Evolutionary conservation across 805 yeast species (phyloP).

Genomic region (Barnettozyma vustinii): DNA sequence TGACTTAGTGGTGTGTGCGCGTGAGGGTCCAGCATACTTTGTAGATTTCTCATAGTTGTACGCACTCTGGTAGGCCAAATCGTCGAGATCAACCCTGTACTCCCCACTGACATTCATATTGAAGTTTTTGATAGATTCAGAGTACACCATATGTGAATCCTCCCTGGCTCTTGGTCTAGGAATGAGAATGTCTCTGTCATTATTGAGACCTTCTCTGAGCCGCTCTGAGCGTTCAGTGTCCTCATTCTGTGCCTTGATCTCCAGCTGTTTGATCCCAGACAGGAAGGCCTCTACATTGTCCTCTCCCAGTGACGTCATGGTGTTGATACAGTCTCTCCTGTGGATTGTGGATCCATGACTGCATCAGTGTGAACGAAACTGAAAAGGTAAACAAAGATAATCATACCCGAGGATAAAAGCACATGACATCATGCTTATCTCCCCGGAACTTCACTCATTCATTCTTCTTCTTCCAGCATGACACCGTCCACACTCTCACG

Average conservation of each 20-base stretch:
- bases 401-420: not conserved
- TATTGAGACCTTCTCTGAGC: not conserved
- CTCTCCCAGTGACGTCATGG: slow-evolving; percentile 2
- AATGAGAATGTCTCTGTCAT: slow-evolving; percentile 1
- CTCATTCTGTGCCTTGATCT: slow-evolving; percentile 7
- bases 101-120: slow-evolving; percentile 34
- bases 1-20: not conserved
- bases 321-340: not conserved
- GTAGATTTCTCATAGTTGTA: slow-evolving; percentile 48
- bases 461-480: too few relatives aligned
- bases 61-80: slow-evolving; percentile 53
- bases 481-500: not conserved
- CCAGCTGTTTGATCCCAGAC: slow-evolving; percentile 6
- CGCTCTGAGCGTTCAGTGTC: slow-evolving; percentile 10
- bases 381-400: not conserved
- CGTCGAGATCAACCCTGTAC: slow-evolving; percentile 37
- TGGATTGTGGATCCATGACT: not conserved
- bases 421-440: not conserved
- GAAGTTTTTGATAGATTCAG: slow-evolving; percentile 15
- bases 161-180: slow-evolving; percentile 7
- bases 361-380: not conserved
- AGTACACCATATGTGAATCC: slow-evolving; percentile 7
- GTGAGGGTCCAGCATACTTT: slow-evolving; percentile 1
- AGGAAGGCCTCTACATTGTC: slow-evolving; percentile 9
- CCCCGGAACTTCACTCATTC: too few relatives aligned